These are phyloP conservation scores for Ceratocystis harringtonii DNA, from an alignment of 2,329 filamentous ascomycete species.

Conservation along the genomic window DNA sequence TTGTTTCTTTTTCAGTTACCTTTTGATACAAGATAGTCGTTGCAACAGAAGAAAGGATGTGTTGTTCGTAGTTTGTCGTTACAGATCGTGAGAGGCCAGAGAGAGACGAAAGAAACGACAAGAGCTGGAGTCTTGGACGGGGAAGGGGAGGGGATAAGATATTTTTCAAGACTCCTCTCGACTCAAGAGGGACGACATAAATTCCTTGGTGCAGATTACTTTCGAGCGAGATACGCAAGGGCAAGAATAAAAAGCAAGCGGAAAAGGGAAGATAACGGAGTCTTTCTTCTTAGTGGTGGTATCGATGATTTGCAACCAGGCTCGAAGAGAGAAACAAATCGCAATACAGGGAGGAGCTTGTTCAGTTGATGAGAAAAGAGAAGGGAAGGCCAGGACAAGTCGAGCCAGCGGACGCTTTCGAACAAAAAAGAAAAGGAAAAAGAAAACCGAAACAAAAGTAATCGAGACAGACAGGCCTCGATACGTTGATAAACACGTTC, in stretches of 20 bases:
- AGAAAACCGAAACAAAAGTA: not conserved
- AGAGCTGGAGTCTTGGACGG: not conserved
- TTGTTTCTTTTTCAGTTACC: not conserved
- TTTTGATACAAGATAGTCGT: not conserved
- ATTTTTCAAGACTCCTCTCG: not conserved
- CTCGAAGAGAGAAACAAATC: conserved; percentile 5
- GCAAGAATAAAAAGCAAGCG: not conserved
- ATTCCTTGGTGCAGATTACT: not conserved
- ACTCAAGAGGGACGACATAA: not conserved
- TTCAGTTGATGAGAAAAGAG: not conserved
- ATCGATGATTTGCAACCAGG: not conserved
- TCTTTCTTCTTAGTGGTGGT: not conserved
- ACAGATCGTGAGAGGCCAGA: not conserved
- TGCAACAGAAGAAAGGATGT: not conserved
- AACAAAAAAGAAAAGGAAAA: not conserved
- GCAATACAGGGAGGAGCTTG: conserved; percentile 1
- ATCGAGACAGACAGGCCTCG: not conserved
- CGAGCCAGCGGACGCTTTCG: not conserved
- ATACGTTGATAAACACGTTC: conserved; percentile 5
- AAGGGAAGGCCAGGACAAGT: not conserved
- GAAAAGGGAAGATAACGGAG: not conserved
- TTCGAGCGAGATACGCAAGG: not conserved
- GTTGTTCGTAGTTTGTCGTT: conserved; percentile 2
- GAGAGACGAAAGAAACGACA: not conserved
- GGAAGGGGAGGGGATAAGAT: conserved; percentile 3